A percentile compares a stretch with the other conserved stretches of the same genome.
Conservation (phyloP, 805 yeast species). For the Candida verbasci region DNA sequence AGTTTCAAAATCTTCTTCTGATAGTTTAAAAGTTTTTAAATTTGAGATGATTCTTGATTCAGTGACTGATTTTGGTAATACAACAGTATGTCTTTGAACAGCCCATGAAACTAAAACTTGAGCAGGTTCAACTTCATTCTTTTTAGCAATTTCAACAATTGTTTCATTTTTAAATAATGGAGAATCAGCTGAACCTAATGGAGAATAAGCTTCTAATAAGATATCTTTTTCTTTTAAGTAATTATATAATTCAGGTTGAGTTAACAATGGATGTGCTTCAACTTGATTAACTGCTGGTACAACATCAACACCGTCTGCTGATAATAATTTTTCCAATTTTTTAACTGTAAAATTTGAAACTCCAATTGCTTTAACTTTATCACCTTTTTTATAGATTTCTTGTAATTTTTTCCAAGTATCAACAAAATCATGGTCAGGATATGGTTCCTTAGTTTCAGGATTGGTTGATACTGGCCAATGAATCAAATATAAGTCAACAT, state of each 20-base stretch:
- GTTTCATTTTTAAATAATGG: conserved; percentile 32
- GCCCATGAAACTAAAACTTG: conserved; percentile 38
- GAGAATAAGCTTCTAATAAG: conserved; percentile 58
- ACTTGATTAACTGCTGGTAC: conserved; percentile 72
- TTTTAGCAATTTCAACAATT: conserved; percentile 24
- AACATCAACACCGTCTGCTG: conserved; percentile 42
- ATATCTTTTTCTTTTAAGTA: conserved; percentile 49
- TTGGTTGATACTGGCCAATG: conserved; percentile 70
- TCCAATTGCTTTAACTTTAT: conserved; percentile 66
- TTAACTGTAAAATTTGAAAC: conserved; percentile 66
- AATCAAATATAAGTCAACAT: conserved; percentile 72
- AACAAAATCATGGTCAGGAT: conserved; percentile 24
- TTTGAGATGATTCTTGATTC: conserved; percentile 33
- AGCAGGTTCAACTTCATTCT: conserved; percentile 28
- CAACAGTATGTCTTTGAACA: conserved; percentile 33
- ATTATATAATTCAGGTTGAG: conserved; percentile 51
- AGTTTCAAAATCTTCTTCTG: conserved; percentile 32
- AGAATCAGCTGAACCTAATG: conserved; percentile 31
- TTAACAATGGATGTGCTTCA: conserved; percentile 54
- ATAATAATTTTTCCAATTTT: conserved; percentile 40
- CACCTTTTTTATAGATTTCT: conserved; percentile 43
- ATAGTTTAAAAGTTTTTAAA: conserved; percentile 30
- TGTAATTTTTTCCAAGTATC: conserved; percentile 43
- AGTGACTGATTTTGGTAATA: conserved; percentile 36
- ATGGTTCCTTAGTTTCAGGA: conserved; percentile 24